Base-by-base conservation (phyloP, 148 eudicot species). In the Rhododendron molle region DNA sequence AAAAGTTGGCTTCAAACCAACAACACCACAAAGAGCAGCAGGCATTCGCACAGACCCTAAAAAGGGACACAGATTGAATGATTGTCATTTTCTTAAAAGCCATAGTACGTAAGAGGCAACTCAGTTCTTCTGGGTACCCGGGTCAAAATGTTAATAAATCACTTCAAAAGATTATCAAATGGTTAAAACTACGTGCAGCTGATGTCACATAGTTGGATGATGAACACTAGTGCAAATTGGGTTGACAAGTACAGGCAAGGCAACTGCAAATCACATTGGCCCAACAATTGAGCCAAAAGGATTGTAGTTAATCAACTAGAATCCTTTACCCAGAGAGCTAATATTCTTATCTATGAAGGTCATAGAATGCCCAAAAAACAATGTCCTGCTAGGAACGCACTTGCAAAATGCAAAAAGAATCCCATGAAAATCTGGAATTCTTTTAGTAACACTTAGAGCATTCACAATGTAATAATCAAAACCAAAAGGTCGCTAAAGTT, bases 11-110 rank as follows among this genome's bases (percentile, higher is more conserved):
- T 97, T 97, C 62, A 97, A 91, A 49, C 99, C 99, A 78, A 97
- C 90, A 76, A 97, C 96, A 30, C 99, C 98, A 88, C 99, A 97
- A 79, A 97, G 96, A 90, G 99, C 94, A 54, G 99, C 99, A 87
- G 99, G 99, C 91, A 95, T 88, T 62, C 99, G 89, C 47, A 97
- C 98, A 85, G 99, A 97, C 80, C 98, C 98, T 97, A 65, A 84
- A 78, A 71, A 83, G 65, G 7, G 73, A 62, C 71, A 20, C 21
- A 81, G 40, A 74, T 74, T n/a, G 32, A 86, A 74, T 21, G 43
- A n/a, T 23, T 65, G n/a, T 67, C 69, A 12, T 67, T 21, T 83
- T 30, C 40, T 71, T 36, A 74, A 74, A 36, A 83, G 14, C 36
- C n/a, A 71, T 11, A 72, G 32, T 9, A 13, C 58, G 20, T 49